phyloP scores from a whole-genome alignment of 225 moss, liverwort and hornwort genomes.

The Anthoceros angustus region DNA sequence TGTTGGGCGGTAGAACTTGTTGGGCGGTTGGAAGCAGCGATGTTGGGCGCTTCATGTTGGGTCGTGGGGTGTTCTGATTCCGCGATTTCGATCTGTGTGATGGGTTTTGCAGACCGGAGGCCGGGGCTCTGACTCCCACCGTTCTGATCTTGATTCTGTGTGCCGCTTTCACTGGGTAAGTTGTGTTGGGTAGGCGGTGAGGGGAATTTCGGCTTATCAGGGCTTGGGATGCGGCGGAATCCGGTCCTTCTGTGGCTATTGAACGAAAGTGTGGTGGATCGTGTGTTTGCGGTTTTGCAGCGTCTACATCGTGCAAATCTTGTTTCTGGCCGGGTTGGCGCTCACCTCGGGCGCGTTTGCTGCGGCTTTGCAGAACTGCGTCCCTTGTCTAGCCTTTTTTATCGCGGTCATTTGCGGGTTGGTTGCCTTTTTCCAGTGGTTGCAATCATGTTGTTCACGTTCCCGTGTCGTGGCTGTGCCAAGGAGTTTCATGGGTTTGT shows the following conservation, averaged over 20 bases:
- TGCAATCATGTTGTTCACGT: not conserved
- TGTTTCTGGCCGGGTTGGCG: constrained; percentile 17
- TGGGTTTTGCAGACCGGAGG: not conserved
- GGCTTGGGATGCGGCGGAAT: not conserved
- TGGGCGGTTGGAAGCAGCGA: not conserved
- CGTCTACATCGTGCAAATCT: constrained; percentile 14
- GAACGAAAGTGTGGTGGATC: not conserved
- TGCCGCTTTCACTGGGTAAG: not conserved
- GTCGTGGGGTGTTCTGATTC: too few relatives aligned
- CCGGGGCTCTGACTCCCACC: not conserved
- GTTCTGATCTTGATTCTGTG: not conserved
- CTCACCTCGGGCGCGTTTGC: constrained; percentile 17
- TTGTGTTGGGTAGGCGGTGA: not conserved
- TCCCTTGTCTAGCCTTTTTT: constrained; percentile 19
- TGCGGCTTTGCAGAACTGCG: constrained; percentile 21
- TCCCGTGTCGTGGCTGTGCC: not conserved
- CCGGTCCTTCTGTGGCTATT: not conserved
- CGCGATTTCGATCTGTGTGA: too few relatives aligned
- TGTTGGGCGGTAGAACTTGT: not conserved
- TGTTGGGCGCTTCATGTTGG: not conserved
- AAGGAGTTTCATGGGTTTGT: not conserved
- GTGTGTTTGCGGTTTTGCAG: constrained; percentile 8
- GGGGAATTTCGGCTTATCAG: not conserved
- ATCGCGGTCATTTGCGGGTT: constrained; percentile 15
- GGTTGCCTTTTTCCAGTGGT: not conserved